A percentile compares a stretch with the other conserved stretches of the same genome.
These are phyloP conservation scores for Camellia granthamiana DNA, from an alignment of 148 eudicot species.

Conservation along the genomic window DNA sequence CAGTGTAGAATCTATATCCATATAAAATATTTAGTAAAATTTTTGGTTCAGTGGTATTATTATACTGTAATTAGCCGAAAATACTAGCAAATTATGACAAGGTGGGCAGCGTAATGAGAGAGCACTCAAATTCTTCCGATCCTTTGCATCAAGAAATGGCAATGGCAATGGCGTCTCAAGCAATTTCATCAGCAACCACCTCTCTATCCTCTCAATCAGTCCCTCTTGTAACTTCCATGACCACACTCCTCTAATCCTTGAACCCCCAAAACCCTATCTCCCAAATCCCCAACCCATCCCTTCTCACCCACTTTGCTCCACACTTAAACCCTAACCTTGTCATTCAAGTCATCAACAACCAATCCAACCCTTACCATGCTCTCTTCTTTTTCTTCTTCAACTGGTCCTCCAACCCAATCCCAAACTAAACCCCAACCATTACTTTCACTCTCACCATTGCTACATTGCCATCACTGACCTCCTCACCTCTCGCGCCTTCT, in stretches of 20 bases:
- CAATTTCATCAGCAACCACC: neutral
- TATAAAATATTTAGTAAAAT: too few relatives aligned
- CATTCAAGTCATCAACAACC: constrained; percentile 19
- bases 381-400: constrained; percentile 33
- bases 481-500: constrained; percentile 17
- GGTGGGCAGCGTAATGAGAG: too few relatives aligned
- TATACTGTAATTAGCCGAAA: too few relatives aligned
- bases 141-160: neutral
- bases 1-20: too few relatives aligned
- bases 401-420: constrained; percentile 24
- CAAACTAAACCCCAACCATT: constrained; percentile 26
- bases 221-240: constrained; percentile 19
- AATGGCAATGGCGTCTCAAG: neutral
- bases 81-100: too few relatives aligned
- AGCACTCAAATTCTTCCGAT: too few relatives aligned
- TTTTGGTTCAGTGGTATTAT: too few relatives aligned
- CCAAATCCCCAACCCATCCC: constrained; percentile 17
- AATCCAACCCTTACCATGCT: constrained; percentile 30
- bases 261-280: constrained; percentile 33
- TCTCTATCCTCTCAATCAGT: constrained; percentile 6
- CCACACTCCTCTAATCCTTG: constrained; percentile 24
- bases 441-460: constrained; percentile 19
- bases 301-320: constrained; percentile 25
- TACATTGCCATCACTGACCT: constrained; percentile 39
- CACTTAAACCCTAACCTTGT: constrained; percentile 24